phyloP scores from a whole-genome alignment of 2,329 filamentous ascomycete genomes.

The Sporothrix humicola region DNA sequence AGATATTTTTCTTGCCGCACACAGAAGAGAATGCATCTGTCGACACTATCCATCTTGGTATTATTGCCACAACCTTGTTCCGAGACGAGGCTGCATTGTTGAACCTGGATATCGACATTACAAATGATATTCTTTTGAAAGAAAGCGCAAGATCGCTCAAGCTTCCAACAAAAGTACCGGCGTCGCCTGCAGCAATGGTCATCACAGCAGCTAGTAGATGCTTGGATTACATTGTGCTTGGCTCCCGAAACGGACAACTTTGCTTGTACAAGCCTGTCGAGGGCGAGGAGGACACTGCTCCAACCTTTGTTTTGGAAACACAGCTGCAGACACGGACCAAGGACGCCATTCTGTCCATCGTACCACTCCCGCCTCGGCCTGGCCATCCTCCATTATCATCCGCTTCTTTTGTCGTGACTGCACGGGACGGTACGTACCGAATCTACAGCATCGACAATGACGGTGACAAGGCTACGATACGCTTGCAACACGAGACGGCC shows the following conservation, averaged over 20 bases:
- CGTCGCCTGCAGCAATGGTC: constrained; percentile 25
- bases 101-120: constrained; percentile 20
- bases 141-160: not conserved
- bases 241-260: constrained; percentile 60
- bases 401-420: constrained; percentile 70
- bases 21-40: not conserved
- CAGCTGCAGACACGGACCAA: constrained; percentile 34
- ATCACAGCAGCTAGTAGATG: constrained; percentile 35
- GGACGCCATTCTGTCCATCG: constrained; percentile 70
- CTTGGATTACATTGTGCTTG: constrained; percentile 54
- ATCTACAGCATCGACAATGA: constrained; percentile 56
- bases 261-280: constrained; percentile 44
- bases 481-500: constrained; percentile 68
- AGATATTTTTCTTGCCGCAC: constrained; percentile 53
- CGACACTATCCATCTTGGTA: not conserved
- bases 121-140: not conserved
- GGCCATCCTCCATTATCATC: constrained; percentile 46
- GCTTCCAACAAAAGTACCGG: constrained; percentile 26
- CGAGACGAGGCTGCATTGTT: constrained; percentile 47
- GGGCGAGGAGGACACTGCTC: constrained; percentile 40
- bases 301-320: constrained; percentile 40
- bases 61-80: constrained; percentile 56
- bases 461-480: constrained; percentile 40
- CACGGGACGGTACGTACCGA: constrained; percentile 76
- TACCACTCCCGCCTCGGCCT: constrained; percentile 49